These are phyloP conservation scores for Salvia hispanica DNA, from an alignment of 257 asterid genomes.

Conservation along the genomic window DNA sequence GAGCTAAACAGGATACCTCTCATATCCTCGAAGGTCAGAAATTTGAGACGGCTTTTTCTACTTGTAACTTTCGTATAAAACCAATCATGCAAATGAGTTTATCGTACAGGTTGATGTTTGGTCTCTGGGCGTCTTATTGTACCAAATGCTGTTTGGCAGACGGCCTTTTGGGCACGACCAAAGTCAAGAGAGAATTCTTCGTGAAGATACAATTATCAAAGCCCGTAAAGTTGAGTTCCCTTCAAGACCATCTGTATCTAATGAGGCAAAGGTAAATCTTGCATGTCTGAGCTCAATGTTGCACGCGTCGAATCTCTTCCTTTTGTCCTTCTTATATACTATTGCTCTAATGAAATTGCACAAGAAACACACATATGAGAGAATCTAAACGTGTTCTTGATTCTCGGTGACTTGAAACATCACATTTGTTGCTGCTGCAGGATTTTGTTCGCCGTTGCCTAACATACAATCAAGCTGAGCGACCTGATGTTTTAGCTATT, in stretches of 20 bases:
- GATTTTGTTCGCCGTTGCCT: constrained; percentile 93
- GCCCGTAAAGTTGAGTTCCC: constrained; percentile 98
- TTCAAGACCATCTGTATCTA: constrained; percentile 81
- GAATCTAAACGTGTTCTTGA: not conserved
- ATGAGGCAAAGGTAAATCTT: constrained; percentile 81
- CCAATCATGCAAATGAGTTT: not conserved
- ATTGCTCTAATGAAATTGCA: not conserved
- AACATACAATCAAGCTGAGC: constrained; percentile 80
- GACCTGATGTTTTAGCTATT: constrained; percentile 85
- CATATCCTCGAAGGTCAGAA: constrained; percentile 89
- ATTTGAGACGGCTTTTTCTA: not conserved
- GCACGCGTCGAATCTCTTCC: not conserved
- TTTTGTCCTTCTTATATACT: not conserved
- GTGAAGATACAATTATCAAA: constrained; percentile 95
- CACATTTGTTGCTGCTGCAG: constrained; percentile 44
- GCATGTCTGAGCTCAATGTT: not conserved
- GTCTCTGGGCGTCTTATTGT: constrained; percentile 90
- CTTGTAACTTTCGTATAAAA: not conserved
- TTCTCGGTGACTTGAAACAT: not conserved
- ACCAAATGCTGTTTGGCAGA: constrained; percentile 94
- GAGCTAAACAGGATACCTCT: constrained; percentile 94
- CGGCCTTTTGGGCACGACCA: constrained; percentile 99
- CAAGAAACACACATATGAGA: not conserved
- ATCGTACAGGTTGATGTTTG: constrained; percentile 88
- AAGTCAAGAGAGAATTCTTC: constrained; percentile 86